Evolutionary conservation across 306 rosid genomes (phyloP), one percentile per base, ranked within the genome.

Genomic region (Hylodesmum podocarpum): DNA sequence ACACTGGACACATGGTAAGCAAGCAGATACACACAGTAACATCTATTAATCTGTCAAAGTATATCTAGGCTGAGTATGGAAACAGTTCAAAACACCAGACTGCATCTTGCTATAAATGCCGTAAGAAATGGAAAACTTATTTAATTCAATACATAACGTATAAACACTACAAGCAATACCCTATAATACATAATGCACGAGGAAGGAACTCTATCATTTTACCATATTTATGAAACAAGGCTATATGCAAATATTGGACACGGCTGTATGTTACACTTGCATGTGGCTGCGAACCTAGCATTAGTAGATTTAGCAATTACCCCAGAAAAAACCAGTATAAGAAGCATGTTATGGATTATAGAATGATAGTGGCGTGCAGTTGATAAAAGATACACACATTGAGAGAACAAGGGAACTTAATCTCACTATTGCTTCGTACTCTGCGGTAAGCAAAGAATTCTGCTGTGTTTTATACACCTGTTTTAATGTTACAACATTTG

Each of bases 401-500:
- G 3, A 22, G 12, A 28, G 44, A 61, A 72, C 65, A 22, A 85
- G 77, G 58, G 64, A 76, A 76, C 70, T 40, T 55, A 21, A 62
- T 83, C 75, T 78, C 70, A 63, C 84, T 46, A 84, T 82, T 86
- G 84, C 82, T 75, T 77, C 72, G 47, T 80, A 82, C 82, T 75
- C 87, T 83, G 50, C 86, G 80, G 29, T 41, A 79, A 82, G 86
- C 78, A 78, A 84, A 89, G 87, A 89, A 84, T 80, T 80, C 84
- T 72, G 82, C 87, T 82, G 86, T 84, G 86, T 84, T 64, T 82
- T 84, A 31, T 87, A 85, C 88, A 83, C 76, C 78, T 81, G 84
- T 75, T 77, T 85, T 70, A 78, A 87, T 85, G 90, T 84, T 89
- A 84, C 96, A 90, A 90, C 88, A 89, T 76, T 33, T 80, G 81